Percentiles rank a stretch among this genome's conserved stretches.
Conservation (phyloP, 257 asterid genomes). For the Solanum peruvianum region DNA sequence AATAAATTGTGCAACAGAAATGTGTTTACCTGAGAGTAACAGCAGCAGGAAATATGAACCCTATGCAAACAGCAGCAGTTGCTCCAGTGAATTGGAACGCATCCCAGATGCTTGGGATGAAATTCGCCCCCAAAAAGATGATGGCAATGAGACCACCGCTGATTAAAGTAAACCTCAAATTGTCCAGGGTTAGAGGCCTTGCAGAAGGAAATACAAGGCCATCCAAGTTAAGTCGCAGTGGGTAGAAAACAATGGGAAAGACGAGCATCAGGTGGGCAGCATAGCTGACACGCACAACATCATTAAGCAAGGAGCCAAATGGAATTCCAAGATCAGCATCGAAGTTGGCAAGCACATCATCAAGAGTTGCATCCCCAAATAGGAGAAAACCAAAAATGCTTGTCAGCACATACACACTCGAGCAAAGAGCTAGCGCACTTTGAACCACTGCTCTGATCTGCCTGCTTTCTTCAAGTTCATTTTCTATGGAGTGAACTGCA, state of each 20-base stretch:
- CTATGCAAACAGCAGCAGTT: slow-evolving; percentile 78
- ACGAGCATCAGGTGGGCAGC: slow-evolving; percentile 90
- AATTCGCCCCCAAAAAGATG: slow-evolving; percentile 67
- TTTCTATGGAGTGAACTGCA: slow-evolving; percentile 70
- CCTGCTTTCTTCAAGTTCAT: slow-evolving; percentile 57
- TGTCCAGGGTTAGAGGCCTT: slow-evolving; percentile 49
- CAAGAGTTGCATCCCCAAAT: slow-evolving; percentile 70
- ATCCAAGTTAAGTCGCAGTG: slow-evolving; percentile 67
- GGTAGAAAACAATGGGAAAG: slow-evolving; percentile 76
- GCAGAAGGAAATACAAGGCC: slow-evolving; percentile 74
- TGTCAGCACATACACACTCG: slow-evolving; percentile 53
- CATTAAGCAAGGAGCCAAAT: slow-evolving; percentile 58
- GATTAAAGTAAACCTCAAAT: slow-evolving; percentile 45
- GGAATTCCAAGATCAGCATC: slow-evolving; percentile 78
- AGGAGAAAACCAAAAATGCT: slow-evolving; percentile 68
- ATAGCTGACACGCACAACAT: slow-evolving; percentile 80
- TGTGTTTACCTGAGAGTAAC: slow-evolving; percentile 39
- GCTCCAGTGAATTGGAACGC: slow-evolving; percentile 97
- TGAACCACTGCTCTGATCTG: slow-evolving; percentile 55
- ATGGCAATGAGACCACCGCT: slow-evolving; percentile 48
- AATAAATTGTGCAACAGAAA: neutral
- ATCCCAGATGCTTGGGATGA: slow-evolving; percentile 92
- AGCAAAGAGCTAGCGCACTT: slow-evolving; percentile 57
- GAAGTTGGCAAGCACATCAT: slow-evolving; percentile 83
- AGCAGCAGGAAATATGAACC: slow-evolving; percentile 78